phyloP scores from a whole-genome alignment of 1,139 yeast species.

The Saccharomyces hybrid region DNA sequence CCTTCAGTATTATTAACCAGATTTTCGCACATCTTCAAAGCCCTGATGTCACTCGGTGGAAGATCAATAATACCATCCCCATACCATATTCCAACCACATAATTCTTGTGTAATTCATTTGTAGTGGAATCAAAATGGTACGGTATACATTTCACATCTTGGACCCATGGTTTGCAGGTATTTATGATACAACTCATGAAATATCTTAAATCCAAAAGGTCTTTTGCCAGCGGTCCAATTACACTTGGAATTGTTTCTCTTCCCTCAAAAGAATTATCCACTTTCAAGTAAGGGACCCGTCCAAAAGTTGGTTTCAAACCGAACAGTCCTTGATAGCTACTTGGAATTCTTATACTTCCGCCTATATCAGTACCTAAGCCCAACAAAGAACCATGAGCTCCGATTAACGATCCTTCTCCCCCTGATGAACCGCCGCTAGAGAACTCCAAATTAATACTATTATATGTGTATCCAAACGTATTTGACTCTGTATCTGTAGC shows the following conservation, averaged over 20 bases:
- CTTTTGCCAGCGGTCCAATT: conserved; percentile 51
- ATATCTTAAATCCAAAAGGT: conserved; percentile 56
- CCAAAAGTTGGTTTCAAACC: conserved; percentile 46
- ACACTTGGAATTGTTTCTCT: conserved; percentile 51
- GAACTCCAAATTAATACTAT: conserved; percentile 40
- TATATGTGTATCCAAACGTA: conserved; percentile 43
- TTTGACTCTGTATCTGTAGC: conserved; percentile 43
- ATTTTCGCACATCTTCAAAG: conserved; percentile 12
- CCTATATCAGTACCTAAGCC: conserved; percentile 64
- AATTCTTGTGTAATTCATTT: conserved; percentile 4
- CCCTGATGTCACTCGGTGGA: conserved; percentile 17
- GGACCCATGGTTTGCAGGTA: conserved; percentile 48
- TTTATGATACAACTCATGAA: conserved; percentile 47
- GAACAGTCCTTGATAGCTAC: conserved; percentile 46
- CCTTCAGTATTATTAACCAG: conserved; percentile 9
- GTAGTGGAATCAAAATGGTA: conserved; percentile 9
- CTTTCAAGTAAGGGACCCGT: conserved; percentile 44
- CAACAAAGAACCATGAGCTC: conserved; percentile 41
- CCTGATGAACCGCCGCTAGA: conserved; percentile 56
- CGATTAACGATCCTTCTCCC: conserved; percentile 56
- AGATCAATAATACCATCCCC: conserved; percentile 15
- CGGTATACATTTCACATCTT: conserved; percentile 39
- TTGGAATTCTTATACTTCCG: conserved; percentile 54
- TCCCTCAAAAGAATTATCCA: conserved; percentile 50
- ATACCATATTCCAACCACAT: conserved; percentile 14